A percentile compares a stretch with the other conserved stretches of the same genome.
These are phyloP conservation scores for Plasmodium ovale DNA, from an alignment of 169 alveolate genomes.

Conservation along the genomic window DNA sequence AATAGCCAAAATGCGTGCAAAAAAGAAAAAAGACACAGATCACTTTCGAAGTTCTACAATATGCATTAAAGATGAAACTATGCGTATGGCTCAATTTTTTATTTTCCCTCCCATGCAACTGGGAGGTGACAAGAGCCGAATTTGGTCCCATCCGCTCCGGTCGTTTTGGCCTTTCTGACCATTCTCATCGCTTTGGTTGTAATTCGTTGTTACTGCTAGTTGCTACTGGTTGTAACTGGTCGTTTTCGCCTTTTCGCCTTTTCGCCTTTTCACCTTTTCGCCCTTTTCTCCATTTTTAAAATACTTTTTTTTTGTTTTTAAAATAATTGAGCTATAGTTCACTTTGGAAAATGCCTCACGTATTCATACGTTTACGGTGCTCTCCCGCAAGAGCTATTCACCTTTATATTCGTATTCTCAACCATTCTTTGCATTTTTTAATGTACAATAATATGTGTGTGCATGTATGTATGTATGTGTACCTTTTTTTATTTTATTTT, in stretches of 20 bases:
- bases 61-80: constrained; percentile 58
- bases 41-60: constrained; percentile 68
- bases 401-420: not conserved
- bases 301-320: not conserved
- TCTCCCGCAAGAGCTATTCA: not conserved
- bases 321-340: not conserved
- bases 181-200: not conserved
- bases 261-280: not conserved
- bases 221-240: not conserved
- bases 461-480: not conserved
- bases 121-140: too few species aligned
- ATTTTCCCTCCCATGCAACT: not conserved
- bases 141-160: too few species aligned
- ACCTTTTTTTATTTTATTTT: not conserved
- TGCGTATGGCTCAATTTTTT: too few species aligned
- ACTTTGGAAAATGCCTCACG: not conserved
- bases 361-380: not conserved
- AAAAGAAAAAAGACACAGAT: constrained; percentile 75
- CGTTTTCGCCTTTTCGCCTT: not conserved
- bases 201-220: not conserved
- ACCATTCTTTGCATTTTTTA: not conserved
- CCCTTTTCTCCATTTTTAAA: not conserved
- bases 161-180: too few species aligned
- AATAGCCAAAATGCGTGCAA: constrained; percentile 20
- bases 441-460: constrained; percentile 1